Evolutionary conservation across 805 yeast species (phyloP).

Genomic region (Cyberlindnera subsufficiens): DNA sequence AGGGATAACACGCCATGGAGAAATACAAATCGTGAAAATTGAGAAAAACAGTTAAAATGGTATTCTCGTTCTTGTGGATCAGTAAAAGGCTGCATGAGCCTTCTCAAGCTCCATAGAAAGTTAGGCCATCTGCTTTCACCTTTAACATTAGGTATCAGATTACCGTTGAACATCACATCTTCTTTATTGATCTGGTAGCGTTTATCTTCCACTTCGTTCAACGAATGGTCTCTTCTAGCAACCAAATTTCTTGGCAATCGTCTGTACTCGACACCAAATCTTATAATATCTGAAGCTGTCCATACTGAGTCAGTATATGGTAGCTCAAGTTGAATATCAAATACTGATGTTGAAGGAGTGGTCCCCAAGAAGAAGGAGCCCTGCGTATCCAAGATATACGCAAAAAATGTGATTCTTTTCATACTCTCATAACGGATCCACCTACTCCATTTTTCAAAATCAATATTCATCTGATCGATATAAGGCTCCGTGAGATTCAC

Average conservation of each 20-base stretch:
- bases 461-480: conserved; percentile 3
- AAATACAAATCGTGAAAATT: conserved; percentile 28
- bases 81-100: conserved; percentile 27
- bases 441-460: conserved; percentile 30
- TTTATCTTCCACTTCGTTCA: not conserved
- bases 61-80: conserved; percentile 28
- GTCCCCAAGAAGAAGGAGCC: conserved; percentile 30
- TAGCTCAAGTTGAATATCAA: conserved; percentile 38
- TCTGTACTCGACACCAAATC: conserved; percentile 22
- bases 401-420: conserved; percentile 37
- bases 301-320: conserved; percentile 42
- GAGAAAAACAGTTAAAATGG: conserved; percentile 29
- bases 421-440: conserved; percentile 42
- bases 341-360: conserved; percentile 31
- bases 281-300: conserved; percentile 26
- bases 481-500: conserved; percentile 10
- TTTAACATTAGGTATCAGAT: conserved; percentile 22
- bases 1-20: conserved; percentile 29
- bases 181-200: conserved; percentile 10
- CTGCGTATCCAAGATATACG: conserved; percentile 37
- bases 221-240: conserved; percentile 1
- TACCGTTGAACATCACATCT: conserved; percentile 13
- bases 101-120: conserved; percentile 28
- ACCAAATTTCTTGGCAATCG: conserved; percentile 24
- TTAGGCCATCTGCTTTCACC: conserved; percentile 31